Conservation (phyloP, 2,329 filamentous ascomycete species). For the Akanthomyces dipterigenus region DNA sequence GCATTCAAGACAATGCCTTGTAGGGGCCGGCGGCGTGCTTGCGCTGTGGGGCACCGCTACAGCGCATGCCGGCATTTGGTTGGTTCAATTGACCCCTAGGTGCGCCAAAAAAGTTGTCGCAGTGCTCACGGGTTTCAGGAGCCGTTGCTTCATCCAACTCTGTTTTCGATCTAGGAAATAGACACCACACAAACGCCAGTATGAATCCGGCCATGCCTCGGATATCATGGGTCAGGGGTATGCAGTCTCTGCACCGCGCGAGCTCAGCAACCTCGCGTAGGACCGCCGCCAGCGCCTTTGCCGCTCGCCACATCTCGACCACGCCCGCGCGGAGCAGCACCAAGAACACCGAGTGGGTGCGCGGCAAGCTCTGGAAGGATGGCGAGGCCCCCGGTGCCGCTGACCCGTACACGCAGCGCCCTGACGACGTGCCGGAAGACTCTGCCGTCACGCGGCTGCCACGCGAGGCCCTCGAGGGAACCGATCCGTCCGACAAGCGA, state of each 20-base stretch:
- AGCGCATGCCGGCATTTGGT: background rate
- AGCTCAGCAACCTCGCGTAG: conserved; percentile 15
- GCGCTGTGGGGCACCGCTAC: background rate
- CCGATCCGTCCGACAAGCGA: conserved; percentile 13
- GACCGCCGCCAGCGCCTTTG: conserved; percentile 21
- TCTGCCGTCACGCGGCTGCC: conserved; percentile 22
- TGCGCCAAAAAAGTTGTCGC: conserved; percentile 10
- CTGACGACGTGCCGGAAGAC: conserved; percentile 19
- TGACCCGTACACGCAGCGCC: conserved; percentile 32
- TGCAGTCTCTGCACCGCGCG: conserved; percentile 25
- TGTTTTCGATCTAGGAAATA: background rate
- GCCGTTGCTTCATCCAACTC: conserved; percentile 1
- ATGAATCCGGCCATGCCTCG: conserved; percentile 31
- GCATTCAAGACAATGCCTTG: background rate
- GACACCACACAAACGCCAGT: background rate
- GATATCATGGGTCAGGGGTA: conserved; percentile 32
- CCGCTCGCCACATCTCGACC: conserved; percentile 27
- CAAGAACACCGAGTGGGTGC: conserved; percentile 32
- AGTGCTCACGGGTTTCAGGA: background rate
- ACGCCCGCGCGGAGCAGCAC: conserved; percentile 23
- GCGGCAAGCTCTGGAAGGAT: conserved; percentile 32
- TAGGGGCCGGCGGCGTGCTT: background rate
- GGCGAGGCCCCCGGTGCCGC: conserved; percentile 31
- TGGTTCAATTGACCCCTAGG: conserved; percentile 9
- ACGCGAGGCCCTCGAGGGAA: conserved; percentile 22